Base-by-base conservation (phyloP, 768 basidiomycete species). In the Suillus variegatus region DNA sequence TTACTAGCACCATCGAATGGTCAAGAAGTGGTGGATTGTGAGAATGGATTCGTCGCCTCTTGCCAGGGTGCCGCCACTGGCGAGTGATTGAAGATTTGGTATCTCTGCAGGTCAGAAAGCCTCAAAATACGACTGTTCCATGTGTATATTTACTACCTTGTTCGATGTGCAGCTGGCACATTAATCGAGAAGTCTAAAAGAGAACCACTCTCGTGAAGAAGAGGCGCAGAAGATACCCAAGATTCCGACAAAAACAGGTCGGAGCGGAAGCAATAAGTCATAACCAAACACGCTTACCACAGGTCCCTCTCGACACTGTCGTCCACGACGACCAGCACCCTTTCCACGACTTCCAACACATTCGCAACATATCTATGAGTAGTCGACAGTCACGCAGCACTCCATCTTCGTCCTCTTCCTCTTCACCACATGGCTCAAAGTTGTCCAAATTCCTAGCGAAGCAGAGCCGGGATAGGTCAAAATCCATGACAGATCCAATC, bases 371-470 rank as follows among this genome's bases (percentile, higher is more conserved):
- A 43, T 65, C 55, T 22, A 87, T 86, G 86, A 80, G 84, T 64
- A 75, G 71, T 66, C 82, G 82, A 72, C 79, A 81, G 66, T 67
- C 82, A 52, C 83, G 84, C 72, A 76, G 79, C 62, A 76, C 80
- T 25, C 76, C 80, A 49, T 74, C 80, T 35, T 76, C 84, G 61
- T 74, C 81, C 60, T 78, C 84, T 52, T 80, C 84, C 35, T 72
- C 77, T 46, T 74, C 77, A 51, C 72, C 78, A 35, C 81, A 80
- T 71, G 67, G 76, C 62, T 85, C 86, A 43, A 90, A 88, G 74
- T 77, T 91, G 6, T 81, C 88, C 72, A 89, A 84, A 73, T 89
- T 91, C 70, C 80, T 91, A 10, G 87, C 90, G 72, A 90, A 88
- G 66, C 82, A 85, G 71, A 73, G 76, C 40, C 82, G 88, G 54